These are phyloP conservation scores for Pestalotiopsis sp. DNA, from an alignment of 2,329 filamentous ascomycete species.

Conservation along the genomic window DNA sequence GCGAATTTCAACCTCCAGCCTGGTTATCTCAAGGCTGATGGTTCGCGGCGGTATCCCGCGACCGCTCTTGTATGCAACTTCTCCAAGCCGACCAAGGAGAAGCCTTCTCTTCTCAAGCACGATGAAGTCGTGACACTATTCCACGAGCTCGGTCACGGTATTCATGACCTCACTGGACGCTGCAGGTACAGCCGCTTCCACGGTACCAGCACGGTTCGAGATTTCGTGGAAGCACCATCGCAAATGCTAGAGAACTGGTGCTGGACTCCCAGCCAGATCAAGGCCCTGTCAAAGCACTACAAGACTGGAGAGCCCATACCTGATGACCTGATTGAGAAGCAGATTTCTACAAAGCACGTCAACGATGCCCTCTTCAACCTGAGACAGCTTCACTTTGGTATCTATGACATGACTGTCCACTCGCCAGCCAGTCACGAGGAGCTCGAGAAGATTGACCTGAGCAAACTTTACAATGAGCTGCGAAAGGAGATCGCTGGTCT, in stretches of 20 bases:
- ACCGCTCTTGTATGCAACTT: constrained; percentile 87
- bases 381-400: constrained; percentile 77
- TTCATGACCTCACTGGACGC: constrained; percentile 68
- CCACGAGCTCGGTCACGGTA: constrained; percentile 75
- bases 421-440: constrained; percentile 69
- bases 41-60: constrained; percentile 73
- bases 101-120: constrained; percentile 80
- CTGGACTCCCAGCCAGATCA: constrained; percentile 68
- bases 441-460: constrained; percentile 67
- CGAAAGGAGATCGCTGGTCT: constrained; percentile 73
- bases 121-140: constrained; percentile 83
- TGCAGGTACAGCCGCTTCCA: constrained; percentile 69
- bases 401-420: constrained; percentile 84
- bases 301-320: constrained; percentile 71
- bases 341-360: constrained; percentile 78
- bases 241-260: constrained; percentile 81
- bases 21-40: constrained; percentile 68
- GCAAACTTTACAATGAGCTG: constrained; percentile 72
- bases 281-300: constrained; percentile 74
- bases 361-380: constrained; percentile 81
- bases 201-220: constrained; percentile 66
- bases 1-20: constrained; percentile 84
- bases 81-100: constrained; percentile 75
- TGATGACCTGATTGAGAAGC: constrained; percentile 72
- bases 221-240: constrained; percentile 73